Percentiles rank a stretch among this genome's conserved stretches.
Conservation (phyloP, 208 protist species). For the Entamoeba invadens region DNA sequence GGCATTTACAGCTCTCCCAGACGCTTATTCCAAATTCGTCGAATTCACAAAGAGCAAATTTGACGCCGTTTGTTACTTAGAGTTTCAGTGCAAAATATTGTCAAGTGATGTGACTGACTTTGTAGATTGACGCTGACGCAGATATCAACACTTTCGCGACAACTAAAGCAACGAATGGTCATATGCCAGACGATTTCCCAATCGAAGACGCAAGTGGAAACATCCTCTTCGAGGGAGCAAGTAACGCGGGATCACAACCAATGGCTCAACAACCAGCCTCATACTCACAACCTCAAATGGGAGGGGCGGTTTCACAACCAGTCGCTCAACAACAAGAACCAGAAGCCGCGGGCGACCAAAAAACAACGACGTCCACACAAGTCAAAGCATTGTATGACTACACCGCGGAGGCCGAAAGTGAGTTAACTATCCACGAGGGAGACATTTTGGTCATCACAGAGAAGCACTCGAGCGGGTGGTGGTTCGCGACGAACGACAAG, state of each 20-base stretch:
- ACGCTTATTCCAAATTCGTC: background rate
- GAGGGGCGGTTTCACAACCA: background rate
- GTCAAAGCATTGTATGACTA: background rate
- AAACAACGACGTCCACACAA: background rate
- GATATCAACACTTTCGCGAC: background rate
- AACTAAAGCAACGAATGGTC: background rate
- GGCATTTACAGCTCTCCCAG: background rate
- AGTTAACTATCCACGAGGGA: background rate
- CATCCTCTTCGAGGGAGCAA: background rate
- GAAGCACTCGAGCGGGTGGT: background rate
- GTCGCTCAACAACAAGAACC: background rate
- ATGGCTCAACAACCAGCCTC: too few species aligned
- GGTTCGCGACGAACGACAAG: background rate
- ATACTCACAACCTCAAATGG: too few species aligned
- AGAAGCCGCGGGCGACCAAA: background rate
- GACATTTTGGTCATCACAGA: background rate
- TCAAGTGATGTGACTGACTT: too few species aligned
- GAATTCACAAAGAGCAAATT: background rate
- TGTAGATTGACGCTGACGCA: background rate
- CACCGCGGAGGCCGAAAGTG: background rate
- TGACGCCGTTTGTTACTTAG: background rate
- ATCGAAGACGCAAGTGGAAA: background rate
- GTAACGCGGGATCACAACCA: background rate
- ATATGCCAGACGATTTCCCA: background rate
- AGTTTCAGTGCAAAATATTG: background rate